These are phyloP conservation scores for Dioscorea dumetorum DNA, from an alignment of 106 monocot genomes.

Conservation along the genomic window DNA sequence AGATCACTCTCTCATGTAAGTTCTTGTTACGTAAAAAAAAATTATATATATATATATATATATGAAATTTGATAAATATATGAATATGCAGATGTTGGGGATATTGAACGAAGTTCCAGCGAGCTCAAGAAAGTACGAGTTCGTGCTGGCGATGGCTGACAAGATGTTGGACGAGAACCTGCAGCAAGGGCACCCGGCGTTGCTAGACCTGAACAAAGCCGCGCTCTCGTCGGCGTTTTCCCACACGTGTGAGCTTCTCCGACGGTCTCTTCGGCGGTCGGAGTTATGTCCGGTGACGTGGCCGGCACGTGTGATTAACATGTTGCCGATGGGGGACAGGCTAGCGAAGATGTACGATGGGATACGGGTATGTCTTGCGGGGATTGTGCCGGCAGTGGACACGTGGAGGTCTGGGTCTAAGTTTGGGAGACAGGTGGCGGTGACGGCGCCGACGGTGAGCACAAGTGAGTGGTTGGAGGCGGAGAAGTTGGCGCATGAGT, in stretches of 20 bases:
- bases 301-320: conserved; percentile 27
- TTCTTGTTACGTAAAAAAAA: too few relatives aligned
- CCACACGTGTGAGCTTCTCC: conserved; percentile 40
- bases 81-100: conserved; percentile 18
- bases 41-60: background rate
- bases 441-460: conserved; percentile 3
- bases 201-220: conserved; percentile 27
- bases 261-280: conserved; percentile 21
- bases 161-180: conserved; percentile 34
- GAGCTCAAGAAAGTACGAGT: conserved; percentile 49
- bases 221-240: conserved; percentile 37
- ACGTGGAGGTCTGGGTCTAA: background rate
- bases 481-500: conserved; percentile 34
- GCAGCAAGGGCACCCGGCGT: conserved; percentile 18
- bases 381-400: too few relatives aligned
- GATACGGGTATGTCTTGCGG: background rate
- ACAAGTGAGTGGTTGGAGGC: conserved; percentile 21
- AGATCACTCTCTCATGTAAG: conserved; percentile 53
- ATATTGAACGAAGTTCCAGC: conserved; percentile 35
- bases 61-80: background rate
- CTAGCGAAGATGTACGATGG: conserved; percentile 26
- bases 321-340: conserved; percentile 30
- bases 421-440: background rate
- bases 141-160: conserved; percentile 31
- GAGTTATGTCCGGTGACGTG: conserved; percentile 7